Evolutionary conservation across 306 rosid species (phyloP), one percentile per base, ranked within the genome.

Genomic region (Albizia julibrissin): DNA sequence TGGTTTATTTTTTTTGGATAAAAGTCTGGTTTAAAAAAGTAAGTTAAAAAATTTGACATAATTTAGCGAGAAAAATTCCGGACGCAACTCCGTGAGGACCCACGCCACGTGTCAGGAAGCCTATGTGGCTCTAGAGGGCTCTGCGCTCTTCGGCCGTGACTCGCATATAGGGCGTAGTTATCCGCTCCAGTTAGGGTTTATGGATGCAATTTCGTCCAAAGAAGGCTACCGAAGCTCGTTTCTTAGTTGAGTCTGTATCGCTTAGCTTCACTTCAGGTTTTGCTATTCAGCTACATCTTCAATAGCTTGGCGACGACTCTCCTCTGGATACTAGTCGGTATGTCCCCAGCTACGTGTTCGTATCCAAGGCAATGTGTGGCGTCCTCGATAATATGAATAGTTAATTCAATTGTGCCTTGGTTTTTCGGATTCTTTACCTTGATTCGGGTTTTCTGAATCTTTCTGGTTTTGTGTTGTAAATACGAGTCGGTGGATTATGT

Each of bases 121-220:
- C 40, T 18, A 24, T 61, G 4, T 52, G 19, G 42, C 56, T 61
- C 58, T 43, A 43, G 80, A 62, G 33, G 19, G 58, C 27, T 34
- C 34, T 75, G 40, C 42, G 69, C 52, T 22, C 79, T 75, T 11
- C 33, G 31, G 47, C 49, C 39, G 50, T 34, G 69, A 75, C 54
- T 40, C 54, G 79, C 37, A 58, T 75, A 10, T 62, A 62, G 69
- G 33, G 2, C 0, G 15, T 59, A 42, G 42, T 76, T 24, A 42
- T 42, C 79, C 70, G 27, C 40, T 64, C 21, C 3, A 13, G 39
- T 76, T 76, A 76, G 80, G 80, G 80, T 62, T 76, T 76, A 26
- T 76, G n/a, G 59, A 42, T 40, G 47, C 56, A 24, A 16, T 50
- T 62, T 76, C 21, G 9, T 7, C 34, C n/a, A 33, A 56, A 75